Evolutionary conservation across 441 rosid species (phyloP), one percentile per base, ranked within the genome.

Genomic region (Populus hybrid): DNA sequence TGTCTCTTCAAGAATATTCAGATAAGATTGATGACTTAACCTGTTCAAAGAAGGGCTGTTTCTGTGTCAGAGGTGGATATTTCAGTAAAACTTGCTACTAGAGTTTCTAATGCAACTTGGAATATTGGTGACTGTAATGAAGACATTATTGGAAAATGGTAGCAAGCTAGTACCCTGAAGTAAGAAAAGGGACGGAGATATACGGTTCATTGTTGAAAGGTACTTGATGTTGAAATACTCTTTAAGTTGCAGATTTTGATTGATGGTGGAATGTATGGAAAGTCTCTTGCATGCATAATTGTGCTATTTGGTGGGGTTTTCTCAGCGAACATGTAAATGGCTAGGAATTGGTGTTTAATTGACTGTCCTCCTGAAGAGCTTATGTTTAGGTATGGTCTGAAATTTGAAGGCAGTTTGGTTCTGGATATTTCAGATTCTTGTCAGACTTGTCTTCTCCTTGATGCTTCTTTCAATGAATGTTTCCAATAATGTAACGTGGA

Each of bases 281-380:
- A 8, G 16, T 30, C 14, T 69, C 21, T 40, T 69, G n/a, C 63
- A 75, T 42, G 46, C 32, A 30, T 30, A 30, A 30, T 30, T 30
- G 32, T 30, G 32, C 32, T 30, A 30, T 30, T 30, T 30, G 42
- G 46, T 77, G 63, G 59, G 21, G 28, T 69, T 76, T 54, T 30
- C 38, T 72, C 42, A 69, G 70, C 76, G 28, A 64, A 57, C 77
- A 35, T 21, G 32, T 80, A 61, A 78, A 59, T 50, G 74, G 66
- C 23, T 73, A 35, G 32, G 68, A 9, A 79, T 69, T 61, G 59
- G 57, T 34, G 61, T 68, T 65, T 75, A 8, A 69, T 63, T 68
- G 72, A 21, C 59, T 79, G 78, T 65, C 81, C 23, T 67, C 46
- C 21, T 75, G 76, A 82, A 71, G 85, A 80, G 61, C 63, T 59